Evolutionary conservation across 1,284 basidiomycete species (phyloP).

Genomic region (Ustilago cynodontis): DNA sequence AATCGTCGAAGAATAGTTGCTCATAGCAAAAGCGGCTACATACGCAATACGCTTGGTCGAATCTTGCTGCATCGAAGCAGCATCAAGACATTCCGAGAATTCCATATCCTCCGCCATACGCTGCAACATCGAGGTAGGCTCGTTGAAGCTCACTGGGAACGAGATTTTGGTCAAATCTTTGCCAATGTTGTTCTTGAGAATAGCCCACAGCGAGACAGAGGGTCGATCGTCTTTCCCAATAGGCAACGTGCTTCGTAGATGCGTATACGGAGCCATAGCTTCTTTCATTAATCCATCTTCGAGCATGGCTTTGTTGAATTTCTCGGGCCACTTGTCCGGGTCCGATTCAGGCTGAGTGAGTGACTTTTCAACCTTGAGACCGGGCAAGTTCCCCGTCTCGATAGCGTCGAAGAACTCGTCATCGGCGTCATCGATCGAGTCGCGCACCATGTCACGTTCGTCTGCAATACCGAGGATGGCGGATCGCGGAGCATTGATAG

Average conservation of each 20-base stretch:
- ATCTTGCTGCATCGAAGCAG: conserved; percentile 82
- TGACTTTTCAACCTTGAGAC: conserved; percentile 58
- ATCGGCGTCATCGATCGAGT: conserved; percentile 79
- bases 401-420: conserved; percentile 99
- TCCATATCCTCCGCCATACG: conserved; percentile 73
- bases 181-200: conserved; percentile 94
- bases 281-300: conserved; percentile 28
- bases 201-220: conserved; percentile 91
- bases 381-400: conserved; percentile 75
- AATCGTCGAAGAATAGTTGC: conserved; percentile 95
- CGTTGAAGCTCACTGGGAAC: conserved; percentile 95
- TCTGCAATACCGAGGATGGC: conserved; percentile 37
- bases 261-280: conserved; percentile 74
- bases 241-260: conserved; percentile 78
- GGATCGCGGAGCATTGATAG: conserved; percentile 31
- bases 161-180: conserved; percentile 96
- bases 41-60: conserved; percentile 87
- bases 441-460: conserved; percentile 28
- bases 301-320: conserved; percentile 54
- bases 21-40: conserved; percentile 97
- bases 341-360: conserved; percentile 36
- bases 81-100: conserved; percentile 75
- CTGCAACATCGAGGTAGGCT: conserved; percentile 82
- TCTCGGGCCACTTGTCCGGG: conserved; percentile 32
- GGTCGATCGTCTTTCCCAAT: conserved; percentile 85